Evolutionary conservation across 2,329 filamentous ascomycete genomes (phyloP).

Genomic region (Trichophyton schoenleinii): DNA sequence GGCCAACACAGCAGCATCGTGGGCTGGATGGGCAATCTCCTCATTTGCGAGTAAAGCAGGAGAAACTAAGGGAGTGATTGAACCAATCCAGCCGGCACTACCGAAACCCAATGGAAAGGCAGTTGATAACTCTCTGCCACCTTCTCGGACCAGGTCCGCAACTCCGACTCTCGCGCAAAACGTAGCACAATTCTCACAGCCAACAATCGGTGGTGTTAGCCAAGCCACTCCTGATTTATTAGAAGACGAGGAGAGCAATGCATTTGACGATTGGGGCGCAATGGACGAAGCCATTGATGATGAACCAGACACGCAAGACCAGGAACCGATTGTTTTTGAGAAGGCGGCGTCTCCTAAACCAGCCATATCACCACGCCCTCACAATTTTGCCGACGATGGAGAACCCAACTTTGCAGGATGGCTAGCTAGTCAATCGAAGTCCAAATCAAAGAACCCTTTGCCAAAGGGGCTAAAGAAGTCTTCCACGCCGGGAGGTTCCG

Average conservation of each 20-base stretch:
- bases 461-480: constrained; percentile 73
- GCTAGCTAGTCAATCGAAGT: constrained; percentile 71
- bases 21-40: constrained; percentile 96
- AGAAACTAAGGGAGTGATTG: constrained; percentile 73
- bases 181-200: constrained; percentile 1
- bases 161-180: neutral
- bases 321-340: constrained; percentile 37
- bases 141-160: neutral
- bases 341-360: constrained; percentile 22
- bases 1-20: constrained; percentile 50
- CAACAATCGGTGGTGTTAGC: constrained; percentile 23
- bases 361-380: constrained; percentile 21
- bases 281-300: constrained; percentile 39
- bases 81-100: constrained; percentile 32
- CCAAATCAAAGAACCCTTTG: constrained; percentile 59
- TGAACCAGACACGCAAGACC: constrained; percentile 38
- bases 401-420: constrained; percentile 95
- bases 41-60: constrained; percentile 94
- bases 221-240: constrained; percentile 35
- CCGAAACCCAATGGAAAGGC: neutral
- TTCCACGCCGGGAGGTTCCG: constrained; percentile 25
- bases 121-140: neutral
- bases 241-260: constrained; percentile 29
- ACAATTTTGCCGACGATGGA: constrained; percentile 60
- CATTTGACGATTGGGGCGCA: constrained; percentile 63